A percentile compares a stretch with the other conserved stretches of the same genome.
Evolutionary conservation across 176 grass and related monocot genomes (phyloP).

Genomic region (Bolboschoenus planiculmis): DNA sequence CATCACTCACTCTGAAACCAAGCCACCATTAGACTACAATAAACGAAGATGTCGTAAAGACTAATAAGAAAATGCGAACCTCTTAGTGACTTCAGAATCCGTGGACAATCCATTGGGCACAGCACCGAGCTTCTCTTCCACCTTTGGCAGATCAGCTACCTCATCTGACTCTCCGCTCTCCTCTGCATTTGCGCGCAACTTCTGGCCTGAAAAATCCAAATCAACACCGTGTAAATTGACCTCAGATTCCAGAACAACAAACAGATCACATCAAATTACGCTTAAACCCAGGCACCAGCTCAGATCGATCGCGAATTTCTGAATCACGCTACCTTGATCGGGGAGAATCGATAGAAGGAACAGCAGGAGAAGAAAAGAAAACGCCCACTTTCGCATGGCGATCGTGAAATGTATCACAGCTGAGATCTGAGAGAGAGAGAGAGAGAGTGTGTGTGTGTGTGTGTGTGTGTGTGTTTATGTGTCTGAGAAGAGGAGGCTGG

Average conservation of each 20-base stretch:
- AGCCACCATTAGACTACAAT: not conserved
- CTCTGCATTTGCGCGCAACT: conserved; percentile 83
- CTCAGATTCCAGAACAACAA: conserved; percentile 10
- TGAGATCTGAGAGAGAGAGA: conserved; percentile 15
- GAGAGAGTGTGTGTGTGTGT: no score
- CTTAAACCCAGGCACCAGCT: not conserved
- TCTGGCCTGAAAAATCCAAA: conserved; percentile 48
- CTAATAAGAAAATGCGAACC: conserved; percentile 13
- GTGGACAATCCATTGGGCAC: conserved; percentile 81
- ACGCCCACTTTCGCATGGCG: conserved; percentile 77
- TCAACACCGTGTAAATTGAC: not conserved
- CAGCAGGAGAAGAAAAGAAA: conserved; percentile 64
- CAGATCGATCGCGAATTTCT: not conserved
- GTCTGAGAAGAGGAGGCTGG: not conserved
- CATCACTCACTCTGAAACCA: conserved; percentile 7
- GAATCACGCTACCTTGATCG: conserved; percentile 48
- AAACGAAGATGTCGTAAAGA: not conserved
- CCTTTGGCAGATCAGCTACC: conserved; percentile 60
- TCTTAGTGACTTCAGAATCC: conserved; percentile 69
- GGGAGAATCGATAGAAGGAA: conserved; percentile 70
- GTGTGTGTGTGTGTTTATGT: not conserved
- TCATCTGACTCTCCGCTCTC: conserved; percentile 61
- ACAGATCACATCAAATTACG: not conserved
- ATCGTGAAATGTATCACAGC: conserved; percentile 6
- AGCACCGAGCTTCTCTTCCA: conserved; percentile 87